Base-by-base conservation (phyloP, 2,329 filamentous ascomycete species). In the Sodiomyces alkalinus region DNA sequence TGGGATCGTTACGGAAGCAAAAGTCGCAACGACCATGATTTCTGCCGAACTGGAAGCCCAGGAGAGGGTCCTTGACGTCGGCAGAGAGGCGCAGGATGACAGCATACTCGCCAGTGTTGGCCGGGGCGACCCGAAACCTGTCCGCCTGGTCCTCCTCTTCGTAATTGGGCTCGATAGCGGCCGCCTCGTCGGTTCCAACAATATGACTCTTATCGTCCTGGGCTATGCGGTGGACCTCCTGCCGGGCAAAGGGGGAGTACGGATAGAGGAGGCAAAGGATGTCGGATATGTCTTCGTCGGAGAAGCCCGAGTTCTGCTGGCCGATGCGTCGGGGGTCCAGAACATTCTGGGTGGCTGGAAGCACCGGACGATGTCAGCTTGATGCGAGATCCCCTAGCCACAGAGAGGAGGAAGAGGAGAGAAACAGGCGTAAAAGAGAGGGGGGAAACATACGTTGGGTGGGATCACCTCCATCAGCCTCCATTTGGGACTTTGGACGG, bases 211-310 rank as follows among this genome's bases (percentile, higher is more conserved):
- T 60, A 36, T 55, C 52, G 33, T 64, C 55, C 25, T 43, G 35
- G 32, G 62, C 64, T 18, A 72, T 55, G 4, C 55, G 50, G 35
- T 53, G 48, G n/a, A 87, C 73, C 41, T 86, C 80, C 37, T 62
- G 60, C 37, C 77, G 74, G 13, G 87, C 82, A 14, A 69, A 67
- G 21, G 71, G 62, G 3, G 83, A 81, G 39, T 71, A 72, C 8
- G 87, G 86, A 41, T 92, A 75, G 17, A 96, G 66, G 32, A 94
- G 74, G 54, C 85, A 92, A 39, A 93, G 71, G 41, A 94, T 82
- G 53, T 94, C 86, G 36, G 81, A 71, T 27, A 90, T 69, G 48
- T 93, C 86, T 39, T 80, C 69, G 40, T 86, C 77, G 29, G 69
- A 77, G 35, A 94, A 74, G 31, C 81, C 82, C 22, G 82, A 90